These are phyloP conservation scores for Fraxinus sp. DNA, from an alignment of 305 asterid species.

Conservation along the genomic window DNA sequence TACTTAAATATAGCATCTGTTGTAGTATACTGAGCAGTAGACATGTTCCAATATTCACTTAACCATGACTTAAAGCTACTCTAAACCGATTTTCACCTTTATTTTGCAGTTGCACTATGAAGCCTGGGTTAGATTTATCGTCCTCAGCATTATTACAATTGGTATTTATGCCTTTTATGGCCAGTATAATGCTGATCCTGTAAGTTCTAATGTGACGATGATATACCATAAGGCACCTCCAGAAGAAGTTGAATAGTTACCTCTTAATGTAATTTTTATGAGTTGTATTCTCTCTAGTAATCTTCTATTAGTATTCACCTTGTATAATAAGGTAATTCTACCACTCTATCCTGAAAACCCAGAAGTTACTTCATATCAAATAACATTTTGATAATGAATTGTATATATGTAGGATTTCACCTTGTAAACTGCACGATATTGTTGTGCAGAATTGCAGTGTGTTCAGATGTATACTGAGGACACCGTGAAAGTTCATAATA, in stretches of 20 bases:
- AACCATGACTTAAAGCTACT: slow-evolving; percentile 10
- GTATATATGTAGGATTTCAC: slow-evolving; percentile 10
- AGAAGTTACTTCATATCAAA: not conserved
- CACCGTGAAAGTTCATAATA: not conserved
- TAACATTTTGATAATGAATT: slow-evolving; percentile 8
- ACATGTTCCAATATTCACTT: slow-evolving; percentile 14
- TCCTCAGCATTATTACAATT: slow-evolving; percentile 61
- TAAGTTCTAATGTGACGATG: slow-evolving; percentile 54
- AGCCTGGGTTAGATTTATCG: slow-evolving; percentile 90
- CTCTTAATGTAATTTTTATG: slow-evolving; percentile 21
- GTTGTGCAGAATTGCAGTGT: not conserved
- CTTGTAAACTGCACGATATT: slow-evolving; percentile 4
- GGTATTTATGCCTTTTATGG: slow-evolving; percentile 79
- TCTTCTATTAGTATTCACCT: not conserved
- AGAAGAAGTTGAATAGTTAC: slow-evolving; percentile 43
- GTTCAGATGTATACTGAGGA: not conserved
- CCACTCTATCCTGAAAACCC: not conserved
- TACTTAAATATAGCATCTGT: slow-evolving; percentile 28
- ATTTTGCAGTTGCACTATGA: slow-evolving; percentile 79
- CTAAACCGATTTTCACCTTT: slow-evolving; percentile 11
- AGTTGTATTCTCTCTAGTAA: slow-evolving; percentile 25
- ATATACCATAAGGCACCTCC: slow-evolving; percentile 60
- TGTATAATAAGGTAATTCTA: slow-evolving; percentile 5
- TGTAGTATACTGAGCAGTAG: slow-evolving; percentile 19
- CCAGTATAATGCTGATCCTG: slow-evolving; percentile 80